Base-by-base conservation (phyloP, 352 stramenopile species). In the Ochromonadaceae sp. region DNA sequence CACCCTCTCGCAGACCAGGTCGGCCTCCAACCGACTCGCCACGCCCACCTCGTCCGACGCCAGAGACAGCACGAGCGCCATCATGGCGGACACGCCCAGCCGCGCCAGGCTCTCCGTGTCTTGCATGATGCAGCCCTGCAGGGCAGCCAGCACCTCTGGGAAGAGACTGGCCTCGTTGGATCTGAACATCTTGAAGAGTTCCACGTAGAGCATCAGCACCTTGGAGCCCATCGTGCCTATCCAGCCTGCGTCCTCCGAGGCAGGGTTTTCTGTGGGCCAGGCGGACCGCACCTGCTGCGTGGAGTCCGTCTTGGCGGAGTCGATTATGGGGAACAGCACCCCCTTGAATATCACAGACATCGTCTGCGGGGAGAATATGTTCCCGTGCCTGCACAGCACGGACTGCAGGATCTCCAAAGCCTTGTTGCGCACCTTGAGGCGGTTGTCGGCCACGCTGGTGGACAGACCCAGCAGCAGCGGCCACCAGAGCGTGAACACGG, bases 401-500 rank as follows among this genome's bases (percentile, higher is more conserved):
- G 38, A 17, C 12, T 56, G 59, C 15, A 93, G 75, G 0, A 75
- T 76, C 30, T 85, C 65, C 1, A 92, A 61, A 4, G 82, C 82
- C 20, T 75, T 71, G 1, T 84, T 67, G 17, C 85, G 81, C 38
- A 98, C 78, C n/a, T 90, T 76, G 15, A 89, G 69, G 30, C 90
- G 85, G 12, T 75, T 72, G 63, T 97, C 90, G 0, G 81, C 83
- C 59, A 95, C 84, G 15, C 92, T 77, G 32, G 85, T 87, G 0
- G 86, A 92, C n/a, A 99, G 73, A 28, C 91, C 93, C 4, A 96
- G 90, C 47, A 99, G 73, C 44, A 98, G 84, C 0, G 92, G 92
- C 92, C 91, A 99, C 86, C 86, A 94, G 2, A 90, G 67, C 69
- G 87, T 76, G n/a, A 89, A 69, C 44, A 81, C 71, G 26, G 71